Conservation (phyloP, 495 filamentous ascomycete species). For the Penicillium chermesinum region DNA sequence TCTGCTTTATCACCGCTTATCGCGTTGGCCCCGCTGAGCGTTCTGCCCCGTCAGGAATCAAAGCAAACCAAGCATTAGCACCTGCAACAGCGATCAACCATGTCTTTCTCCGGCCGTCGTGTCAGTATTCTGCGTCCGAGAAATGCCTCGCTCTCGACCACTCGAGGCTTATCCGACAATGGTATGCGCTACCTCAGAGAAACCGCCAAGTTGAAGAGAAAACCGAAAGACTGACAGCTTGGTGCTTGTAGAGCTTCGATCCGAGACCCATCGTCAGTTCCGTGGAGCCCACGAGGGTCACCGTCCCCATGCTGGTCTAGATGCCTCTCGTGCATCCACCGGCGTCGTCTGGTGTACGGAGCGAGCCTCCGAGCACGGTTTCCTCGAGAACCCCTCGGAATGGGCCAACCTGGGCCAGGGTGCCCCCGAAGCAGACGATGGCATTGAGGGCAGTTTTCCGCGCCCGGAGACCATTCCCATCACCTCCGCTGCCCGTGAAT, state of each 20-base stretch:
- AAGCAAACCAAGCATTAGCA: background rate
- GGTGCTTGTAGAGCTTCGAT: slow-evolving; percentile 54
- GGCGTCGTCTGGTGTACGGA: slow-evolving; percentile 88
- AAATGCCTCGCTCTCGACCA: slow-evolving; percentile 31
- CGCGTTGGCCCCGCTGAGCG: background rate
- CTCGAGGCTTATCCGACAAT: slow-evolving; percentile 41
- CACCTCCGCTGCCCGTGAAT: slow-evolving; percentile 71
- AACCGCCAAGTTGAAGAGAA: background rate
- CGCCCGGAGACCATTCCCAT: slow-evolving; percentile 81
- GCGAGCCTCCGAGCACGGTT: slow-evolving; percentile 73
- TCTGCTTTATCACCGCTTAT: background rate
- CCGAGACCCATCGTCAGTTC: slow-evolving; percentile 81
- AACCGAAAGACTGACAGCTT: slow-evolving; percentile 8
- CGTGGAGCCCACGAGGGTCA: slow-evolving; percentile 82
- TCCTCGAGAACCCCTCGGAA: slow-evolving; percentile 67
- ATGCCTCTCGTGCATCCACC: slow-evolving; percentile 74
- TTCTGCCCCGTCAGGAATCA: background rate
- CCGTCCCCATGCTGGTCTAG: slow-evolving; percentile 82
- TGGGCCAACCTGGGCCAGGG: slow-evolving; percentile 97
- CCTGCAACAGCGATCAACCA: slow-evolving; percentile 20
- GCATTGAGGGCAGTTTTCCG: slow-evolving; percentile 83
- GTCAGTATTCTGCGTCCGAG: slow-evolving; percentile 43
- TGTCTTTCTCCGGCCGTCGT: slow-evolving; percentile 50
- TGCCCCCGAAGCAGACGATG: slow-evolving; percentile 89
- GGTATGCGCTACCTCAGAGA: slow-evolving; percentile 23